phyloP scores from a whole-genome alignment of 306 rosid species.

The Bauhinia variegata region DNA sequence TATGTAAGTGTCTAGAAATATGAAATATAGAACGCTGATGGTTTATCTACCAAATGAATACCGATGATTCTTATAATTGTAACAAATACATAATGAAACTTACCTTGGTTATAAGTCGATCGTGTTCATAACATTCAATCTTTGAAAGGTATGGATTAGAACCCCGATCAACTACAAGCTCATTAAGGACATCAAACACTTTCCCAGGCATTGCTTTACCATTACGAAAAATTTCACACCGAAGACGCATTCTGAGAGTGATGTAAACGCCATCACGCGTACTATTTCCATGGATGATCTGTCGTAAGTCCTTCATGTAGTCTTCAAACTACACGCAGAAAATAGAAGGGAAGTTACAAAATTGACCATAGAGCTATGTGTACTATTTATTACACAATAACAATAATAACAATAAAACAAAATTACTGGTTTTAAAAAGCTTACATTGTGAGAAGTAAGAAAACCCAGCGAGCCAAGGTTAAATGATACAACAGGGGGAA shows the following conservation, averaged over 20 bases:
- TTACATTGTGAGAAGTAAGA: slow-evolving; percentile 85
- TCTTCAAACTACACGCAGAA: slow-evolving; percentile 67
- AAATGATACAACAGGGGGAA: slow-evolving; percentile 94
- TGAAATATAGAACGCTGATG: slow-evolving; percentile 5
- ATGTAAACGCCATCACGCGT: slow-evolving; percentile 88
- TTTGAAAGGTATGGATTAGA: slow-evolving; percentile 98
- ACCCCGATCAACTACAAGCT: slow-evolving; percentile 93
- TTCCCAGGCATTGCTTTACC: slow-evolving; percentile 94
- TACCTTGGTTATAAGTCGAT: slow-evolving; percentile 96
- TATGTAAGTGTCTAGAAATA: slow-evolving; percentile 16
- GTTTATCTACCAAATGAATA: background rate
- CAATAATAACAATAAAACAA: slow-evolving; percentile 14
- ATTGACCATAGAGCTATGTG: slow-evolving; percentile 9
- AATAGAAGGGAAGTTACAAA: slow-evolving; percentile 45
- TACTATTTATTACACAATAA: slow-evolving; percentile 29
- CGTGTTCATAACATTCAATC: slow-evolving; percentile 91
- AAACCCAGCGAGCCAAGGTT: slow-evolving; percentile 99
- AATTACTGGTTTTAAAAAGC: slow-evolving; percentile 43
- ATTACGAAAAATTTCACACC: slow-evolving; percentile 85
- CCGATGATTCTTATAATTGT: slow-evolving; percentile 13
- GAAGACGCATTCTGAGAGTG: slow-evolving; percentile 96
- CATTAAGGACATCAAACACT: slow-evolving; percentile 89
- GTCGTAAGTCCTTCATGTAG: slow-evolving; percentile 69
- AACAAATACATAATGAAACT: slow-evolving; percentile 37
- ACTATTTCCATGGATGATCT: slow-evolving; percentile 86